Percentiles rank a stretch among this genome's conserved stretches.
Conservation (phyloP, 345 rosid genomes). For the Kandelia obovata region DNA sequence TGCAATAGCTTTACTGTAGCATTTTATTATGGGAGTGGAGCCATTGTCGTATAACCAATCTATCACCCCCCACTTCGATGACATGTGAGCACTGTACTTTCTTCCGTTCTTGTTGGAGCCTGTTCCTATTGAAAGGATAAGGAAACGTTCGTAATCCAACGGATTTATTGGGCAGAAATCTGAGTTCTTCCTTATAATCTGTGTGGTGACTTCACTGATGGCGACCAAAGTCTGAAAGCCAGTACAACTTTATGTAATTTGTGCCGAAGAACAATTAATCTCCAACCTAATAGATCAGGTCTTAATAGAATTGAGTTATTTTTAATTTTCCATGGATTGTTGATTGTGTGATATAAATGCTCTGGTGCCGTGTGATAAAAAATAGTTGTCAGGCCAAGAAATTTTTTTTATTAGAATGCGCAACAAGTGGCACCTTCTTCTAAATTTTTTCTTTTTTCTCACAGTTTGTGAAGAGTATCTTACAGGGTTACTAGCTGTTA, state of each 20-base stretch:
- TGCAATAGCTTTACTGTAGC: constrained; percentile 37
- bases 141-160: constrained; percentile 43
- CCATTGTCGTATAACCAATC: constrained; percentile 53
- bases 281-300: too few species aligned
- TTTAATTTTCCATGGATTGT: too few species aligned
- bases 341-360: too few species aligned
- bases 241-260: background rate
- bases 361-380: too few species aligned
- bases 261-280: too few species aligned
- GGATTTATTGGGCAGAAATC: constrained; percentile 38
- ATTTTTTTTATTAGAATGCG: background rate
- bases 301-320: too few species aligned
- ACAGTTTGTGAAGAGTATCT: background rate
- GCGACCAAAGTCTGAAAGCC: constrained; percentile 58
- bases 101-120: constrained; percentile 36
- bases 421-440: background rate
- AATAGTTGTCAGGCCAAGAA: background rate
- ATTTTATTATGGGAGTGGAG: constrained; percentile 49
- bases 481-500: constrained; percentile 75
- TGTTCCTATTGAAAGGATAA: constrained; percentile 67
- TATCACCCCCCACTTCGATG: constrained; percentile 65
- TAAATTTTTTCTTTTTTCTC: background rate
- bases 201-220: constrained; percentile 53
- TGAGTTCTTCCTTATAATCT: constrained; percentile 44
- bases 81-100: constrained; percentile 40